Conservation (phyloP, 2,329 filamentous ascomycete genomes). For the Golovinomyces cichoracearum region DNA sequence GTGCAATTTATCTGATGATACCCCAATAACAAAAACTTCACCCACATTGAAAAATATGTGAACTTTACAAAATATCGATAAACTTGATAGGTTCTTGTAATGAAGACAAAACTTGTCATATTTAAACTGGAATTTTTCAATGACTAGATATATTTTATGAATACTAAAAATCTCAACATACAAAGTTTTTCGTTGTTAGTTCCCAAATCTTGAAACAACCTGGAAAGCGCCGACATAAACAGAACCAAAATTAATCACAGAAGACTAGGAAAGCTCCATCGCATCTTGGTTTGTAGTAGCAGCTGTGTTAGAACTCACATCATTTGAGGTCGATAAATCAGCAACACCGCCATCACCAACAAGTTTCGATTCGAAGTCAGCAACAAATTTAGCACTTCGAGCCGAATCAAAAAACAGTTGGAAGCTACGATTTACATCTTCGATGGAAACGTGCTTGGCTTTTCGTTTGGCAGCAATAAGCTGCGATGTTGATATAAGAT, state of each 20-base stretch:
- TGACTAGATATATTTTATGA: no score
- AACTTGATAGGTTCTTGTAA: no score
- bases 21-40: no score
- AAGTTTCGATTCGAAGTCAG: conserved; percentile 71
- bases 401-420: conserved; percentile 75
- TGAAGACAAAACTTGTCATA: no score
- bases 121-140: no score
- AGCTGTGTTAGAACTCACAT: conserved; percentile 19
- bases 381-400: conserved; percentile 72
- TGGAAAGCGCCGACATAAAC: background rate
- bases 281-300: conserved; percentile 20
- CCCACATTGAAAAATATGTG: no score
- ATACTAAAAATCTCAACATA: no score
- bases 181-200: no score
- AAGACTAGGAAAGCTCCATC: conserved; percentile 27
- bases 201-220: no score
- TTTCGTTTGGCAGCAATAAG: conserved; percentile 66
- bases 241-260: background rate
- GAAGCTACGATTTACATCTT: conserved; percentile 85
- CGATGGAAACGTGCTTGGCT: conserved; percentile 56
- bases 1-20: conserved; percentile 4
- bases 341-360: conserved; percentile 71
- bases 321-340: conserved; percentile 33
- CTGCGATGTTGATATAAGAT: conserved; percentile 85
- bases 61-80: no score